Evolutionary conservation across 495 filamentous ascomycete species (phyloP).

Genomic region (Apodospora peruviana): DNA sequence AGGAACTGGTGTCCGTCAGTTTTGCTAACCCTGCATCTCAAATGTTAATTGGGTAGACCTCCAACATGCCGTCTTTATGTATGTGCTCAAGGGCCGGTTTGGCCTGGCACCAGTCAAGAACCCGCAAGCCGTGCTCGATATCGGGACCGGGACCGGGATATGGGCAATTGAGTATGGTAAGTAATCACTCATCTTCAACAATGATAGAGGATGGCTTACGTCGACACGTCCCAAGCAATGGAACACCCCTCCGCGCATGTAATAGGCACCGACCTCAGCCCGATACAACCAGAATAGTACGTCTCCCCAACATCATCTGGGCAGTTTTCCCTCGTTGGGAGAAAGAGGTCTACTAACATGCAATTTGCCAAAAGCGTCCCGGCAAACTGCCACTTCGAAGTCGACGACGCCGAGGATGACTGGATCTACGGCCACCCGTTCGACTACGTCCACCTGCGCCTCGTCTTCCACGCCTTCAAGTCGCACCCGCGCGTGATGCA

Average conservation of each 20-base stretch:
- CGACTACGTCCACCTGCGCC: conserved; percentile 45
- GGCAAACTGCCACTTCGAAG: conserved; percentile 42
- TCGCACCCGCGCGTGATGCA: background rate
- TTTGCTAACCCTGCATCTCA: background rate
- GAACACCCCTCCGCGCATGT: conserved; percentile 21
- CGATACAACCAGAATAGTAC: conserved; percentile 35
- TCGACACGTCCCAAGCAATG: conserved; percentile 5
- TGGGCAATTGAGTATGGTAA: conserved; percentile 39
- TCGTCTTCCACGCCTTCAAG: conserved; percentile 35
- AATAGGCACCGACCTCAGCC: conserved; percentile 42
- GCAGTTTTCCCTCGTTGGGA: background rate
- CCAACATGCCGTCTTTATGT: conserved; percentile 41
- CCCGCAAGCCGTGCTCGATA: conserved; percentile 35
- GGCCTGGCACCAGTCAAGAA: conserved; percentile 36
- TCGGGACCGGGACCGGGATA: too few relatives aligned
- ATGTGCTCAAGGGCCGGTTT: conserved; percentile 37
- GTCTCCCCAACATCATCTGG: too few relatives aligned
- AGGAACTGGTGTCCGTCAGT: background rate
- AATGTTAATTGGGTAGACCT: conserved; percentile 36
- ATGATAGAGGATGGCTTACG: background rate
- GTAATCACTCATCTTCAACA: background rate
- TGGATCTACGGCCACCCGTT: conserved; percentile 41
- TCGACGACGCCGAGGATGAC: conserved; percentile 46
- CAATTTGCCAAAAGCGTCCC: conserved; percentile 27
- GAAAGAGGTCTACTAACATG: background rate